Percentiles rank a stretch among this genome's conserved stretches.
These are phyloP conservation scores for Annulohypoxylon nitens DNA, from an alignment of 495 filamentous ascomycete genomes.

Conservation along the genomic window DNA sequence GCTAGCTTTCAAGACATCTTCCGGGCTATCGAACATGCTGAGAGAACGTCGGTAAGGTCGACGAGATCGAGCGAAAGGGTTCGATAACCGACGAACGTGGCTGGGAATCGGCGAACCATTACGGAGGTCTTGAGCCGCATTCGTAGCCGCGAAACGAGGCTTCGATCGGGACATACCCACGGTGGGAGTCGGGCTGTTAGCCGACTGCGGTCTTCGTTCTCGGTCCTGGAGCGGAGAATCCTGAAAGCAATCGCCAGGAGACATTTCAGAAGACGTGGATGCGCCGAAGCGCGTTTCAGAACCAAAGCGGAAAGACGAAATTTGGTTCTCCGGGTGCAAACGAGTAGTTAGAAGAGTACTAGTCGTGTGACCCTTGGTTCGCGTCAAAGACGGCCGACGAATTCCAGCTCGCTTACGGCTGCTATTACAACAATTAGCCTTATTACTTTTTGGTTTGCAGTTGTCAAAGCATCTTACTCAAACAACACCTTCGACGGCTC, in stretches of 20 bases:
- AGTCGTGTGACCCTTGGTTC: constrained; percentile 70
- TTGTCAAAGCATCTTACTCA: constrained; percentile 58
- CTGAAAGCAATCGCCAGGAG: constrained; percentile 81
- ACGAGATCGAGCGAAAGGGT: constrained; percentile 79
- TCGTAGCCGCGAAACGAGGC: constrained; percentile 66
- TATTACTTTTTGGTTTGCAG: constrained; percentile 3
- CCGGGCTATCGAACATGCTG: constrained; percentile 96
- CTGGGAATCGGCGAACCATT: constrained; percentile 79
- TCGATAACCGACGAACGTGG: constrained; percentile 77
- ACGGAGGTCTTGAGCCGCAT: constrained; percentile 61
- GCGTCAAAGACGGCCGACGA: constrained; percentile 71
- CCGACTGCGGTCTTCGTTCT: constrained; percentile 69
- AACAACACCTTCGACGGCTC: constrained; percentile 64
- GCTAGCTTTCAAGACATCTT: constrained; percentile 81
- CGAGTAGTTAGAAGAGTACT: constrained; percentile 61
- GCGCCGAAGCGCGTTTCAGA: constrained; percentile 60
- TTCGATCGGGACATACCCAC: constrained; percentile 70
- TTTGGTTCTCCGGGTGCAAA: constrained; percentile 68
- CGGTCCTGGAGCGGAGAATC: constrained; percentile 82
- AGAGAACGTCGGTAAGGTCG: constrained; percentile 91
- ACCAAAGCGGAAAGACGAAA: constrained; percentile 82
- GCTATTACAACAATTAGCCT: constrained; percentile 30
- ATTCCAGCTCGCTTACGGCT: constrained; percentile 71
- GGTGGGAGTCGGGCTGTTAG: constrained; percentile 66
- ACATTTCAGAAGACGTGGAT: constrained; percentile 67